Conservation (phyloP, 495 filamentous ascomycete species). For the Neurospora discreta region DNA sequence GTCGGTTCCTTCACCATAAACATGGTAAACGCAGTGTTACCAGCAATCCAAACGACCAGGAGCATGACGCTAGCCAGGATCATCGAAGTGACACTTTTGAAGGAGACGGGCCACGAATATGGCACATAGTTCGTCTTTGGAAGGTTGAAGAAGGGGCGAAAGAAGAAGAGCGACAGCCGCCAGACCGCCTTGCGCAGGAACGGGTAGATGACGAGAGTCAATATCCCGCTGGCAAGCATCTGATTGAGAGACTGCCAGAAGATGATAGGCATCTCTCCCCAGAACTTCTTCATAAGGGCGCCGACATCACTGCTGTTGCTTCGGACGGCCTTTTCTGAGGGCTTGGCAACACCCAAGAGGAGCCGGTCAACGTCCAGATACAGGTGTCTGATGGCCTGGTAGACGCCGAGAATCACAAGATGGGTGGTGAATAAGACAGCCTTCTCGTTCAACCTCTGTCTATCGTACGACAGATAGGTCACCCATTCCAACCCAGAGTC, state of each 20-base stretch:
- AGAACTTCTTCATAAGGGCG: slow-evolving; percentile 12
- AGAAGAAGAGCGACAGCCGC: slow-evolving; percentile 54
- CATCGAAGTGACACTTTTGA: slow-evolving; percentile 48
- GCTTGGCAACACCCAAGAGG: slow-evolving; percentile 33
- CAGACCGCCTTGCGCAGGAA: slow-evolving; percentile 53
- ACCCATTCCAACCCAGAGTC: slow-evolving; percentile 59
- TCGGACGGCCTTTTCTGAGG: slow-evolving; percentile 17
- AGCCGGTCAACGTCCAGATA: slow-evolving; percentile 65
- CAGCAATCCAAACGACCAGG: slow-evolving; percentile 57
- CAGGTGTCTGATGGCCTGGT: slow-evolving; percentile 60
- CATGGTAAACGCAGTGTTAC: slow-evolving; percentile 63
- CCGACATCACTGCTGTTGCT: slow-evolving; percentile 20
- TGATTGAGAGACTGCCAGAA: slow-evolving; percentile 24
- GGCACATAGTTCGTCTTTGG: slow-evolving; percentile 56
- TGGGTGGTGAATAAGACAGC: slow-evolving; percentile 69
- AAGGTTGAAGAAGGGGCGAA: slow-evolving; percentile 62
- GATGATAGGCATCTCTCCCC: slow-evolving; percentile 23
- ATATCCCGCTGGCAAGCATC: slow-evolving; percentile 31
- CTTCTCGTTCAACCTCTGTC: slow-evolving; percentile 75
- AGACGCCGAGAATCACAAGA: slow-evolving; percentile 53
- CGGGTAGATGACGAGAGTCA: slow-evolving; percentile 50
- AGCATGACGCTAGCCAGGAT: slow-evolving; percentile 54
- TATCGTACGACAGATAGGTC: slow-evolving; percentile 52
- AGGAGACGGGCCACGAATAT: slow-evolving; percentile 44
- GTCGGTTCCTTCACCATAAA: slow-evolving; percentile 72